Base-by-base conservation (phyloP, 1,139 yeast genomes). In the Nakaseomyces sp. region DNA sequence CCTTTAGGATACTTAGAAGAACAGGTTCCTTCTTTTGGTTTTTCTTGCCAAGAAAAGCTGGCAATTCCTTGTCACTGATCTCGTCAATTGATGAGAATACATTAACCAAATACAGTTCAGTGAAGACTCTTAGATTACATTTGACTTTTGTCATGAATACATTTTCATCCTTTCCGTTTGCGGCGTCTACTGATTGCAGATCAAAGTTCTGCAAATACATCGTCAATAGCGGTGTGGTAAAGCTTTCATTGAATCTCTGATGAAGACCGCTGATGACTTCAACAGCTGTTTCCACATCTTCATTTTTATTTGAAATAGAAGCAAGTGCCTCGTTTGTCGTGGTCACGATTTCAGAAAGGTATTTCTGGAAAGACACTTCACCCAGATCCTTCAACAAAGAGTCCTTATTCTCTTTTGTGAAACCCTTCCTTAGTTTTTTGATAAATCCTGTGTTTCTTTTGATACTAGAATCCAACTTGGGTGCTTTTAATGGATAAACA, bases 391-490 rank as follows among this genome's bases (percentile, higher is more conserved):
- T 74, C 25, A 86, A 49, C 4, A 85, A 63, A 4, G 71, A 60
- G 4, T 58, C 55, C 40, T 67, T 69, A 22, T 67, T 63, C 3
- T 77, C 82, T 31, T 69, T 73, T 31, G 67, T 73, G 37, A 87
- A 66, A 3, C 81, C 71, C 3, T 74, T 69, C 49, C 80, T 73
- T 43, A 87, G 64, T 55, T 82, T 82, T 57, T 81, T 82, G 46
- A 87, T 80, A 54, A 87, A 85, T 0, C 88, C 83, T 4, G 88
- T 81, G 59, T 89, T 87, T 60, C 82, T 85, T 69, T 88, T 89
- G 49, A 89, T 67, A 43, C 91, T 81, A 0, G 94, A 70, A 58
- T 89, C 96, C 13, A 81, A 67, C 40, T 73, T 71, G 13, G 59
- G 50, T 1, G 69, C 58, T 1, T 65, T 54, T 10, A 51, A 29